Base-by-base conservation (phyloP, 202 grass and related monocot species). In the Digitaria exilis region DNA sequence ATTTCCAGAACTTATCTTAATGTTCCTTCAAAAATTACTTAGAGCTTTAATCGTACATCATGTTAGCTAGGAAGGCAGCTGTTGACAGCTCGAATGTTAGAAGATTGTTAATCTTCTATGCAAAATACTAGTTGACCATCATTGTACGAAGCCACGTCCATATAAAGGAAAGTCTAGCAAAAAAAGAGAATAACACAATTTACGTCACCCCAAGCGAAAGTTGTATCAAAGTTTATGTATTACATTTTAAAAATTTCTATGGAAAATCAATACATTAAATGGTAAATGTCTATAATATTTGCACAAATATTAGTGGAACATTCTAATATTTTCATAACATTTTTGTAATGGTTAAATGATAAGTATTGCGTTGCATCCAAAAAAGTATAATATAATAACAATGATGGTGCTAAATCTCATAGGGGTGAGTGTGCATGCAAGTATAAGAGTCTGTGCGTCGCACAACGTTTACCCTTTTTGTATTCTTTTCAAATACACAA, bases 51-150 rank as follows among this genome's bases (percentile, higher is more conserved):
- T 57, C 2, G 12, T 62, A 56, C 32, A 66, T 8, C 18, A 66
- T 42, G 37, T 41, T 56, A 13, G 7, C 4, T 31, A 25, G 4
- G 48, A 56, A 18, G 60, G 24, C n/a, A 5, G 15, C 7, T 7
- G 25, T 43, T 62, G 25, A 45, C 39, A 68, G 2, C 26, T 31
- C 5, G 1, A 30, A 32, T 24, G 22, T 57, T 32, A 76, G 19
- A 76, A 67, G 21, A 1, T 2, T 67, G 10, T 28, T 61, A 62
- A 37, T 61, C 29, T 62, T 32, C 5, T 21, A 41, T 52, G 12
- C 17, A 69, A 76, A 76, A 69, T 81, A 87, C 69, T 87, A 49
- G 51, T 50, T 76, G 78, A 82, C 71, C 21, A 24, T 17, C 18
- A 17, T 51, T 73, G 54, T 50, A n/a, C 48, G n/a, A n/a, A 46